Evolutionary conservation across 164 flowering plant genomes (phyloP).

Genomic region (Aristolochia contorta): DNA sequence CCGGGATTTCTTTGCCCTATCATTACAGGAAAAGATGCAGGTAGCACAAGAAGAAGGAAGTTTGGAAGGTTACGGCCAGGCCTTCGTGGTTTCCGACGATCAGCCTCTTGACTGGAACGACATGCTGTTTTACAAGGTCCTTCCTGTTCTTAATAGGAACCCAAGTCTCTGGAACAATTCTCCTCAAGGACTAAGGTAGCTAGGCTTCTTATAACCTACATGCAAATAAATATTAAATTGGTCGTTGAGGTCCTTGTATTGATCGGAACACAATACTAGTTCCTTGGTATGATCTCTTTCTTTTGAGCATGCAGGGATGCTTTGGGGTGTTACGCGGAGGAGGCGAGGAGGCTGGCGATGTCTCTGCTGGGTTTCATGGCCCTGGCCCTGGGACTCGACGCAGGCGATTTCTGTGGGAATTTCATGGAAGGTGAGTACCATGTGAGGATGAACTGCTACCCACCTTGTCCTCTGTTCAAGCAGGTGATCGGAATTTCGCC

Average conservation of each 20-base stretch:
- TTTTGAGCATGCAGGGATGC: conserved; percentile 7
- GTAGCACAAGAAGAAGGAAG: conserved; percentile 6
- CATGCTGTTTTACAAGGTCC: conserved; percentile 5
- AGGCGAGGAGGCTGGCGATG: conserved; percentile 4
- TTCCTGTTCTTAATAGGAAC: conserved; percentile 3
- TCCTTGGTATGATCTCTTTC: no score
- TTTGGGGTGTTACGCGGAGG: conserved; percentile 2
- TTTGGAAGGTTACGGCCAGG: conserved; percentile 11
- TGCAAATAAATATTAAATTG: no score
- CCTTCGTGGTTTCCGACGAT: conserved; percentile 2
- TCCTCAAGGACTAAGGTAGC: conserved; percentile 8
- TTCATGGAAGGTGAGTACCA: conserved; percentile 1
- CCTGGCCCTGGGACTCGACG: conserved; percentile 1
- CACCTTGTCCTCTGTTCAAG: conserved; percentile 6
- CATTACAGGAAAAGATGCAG: conserved; percentile 4
- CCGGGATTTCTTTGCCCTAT: conserved; percentile 3
- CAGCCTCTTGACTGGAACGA: conserved; percentile 7
- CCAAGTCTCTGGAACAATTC: conserved; percentile 3
- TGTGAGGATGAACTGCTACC: conserved; percentile 10
- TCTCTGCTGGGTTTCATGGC: conserved; percentile 6
- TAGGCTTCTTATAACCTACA: no score
- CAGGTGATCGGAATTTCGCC: conserved; percentile 2
- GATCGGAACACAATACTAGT: no score
- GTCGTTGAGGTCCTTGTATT: no score
- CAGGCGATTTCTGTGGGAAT: not conserved